Evolutionary conservation across 1,284 basidiomycete genomes (phyloP).

Genomic region (Tylopilus sp.): DNA sequence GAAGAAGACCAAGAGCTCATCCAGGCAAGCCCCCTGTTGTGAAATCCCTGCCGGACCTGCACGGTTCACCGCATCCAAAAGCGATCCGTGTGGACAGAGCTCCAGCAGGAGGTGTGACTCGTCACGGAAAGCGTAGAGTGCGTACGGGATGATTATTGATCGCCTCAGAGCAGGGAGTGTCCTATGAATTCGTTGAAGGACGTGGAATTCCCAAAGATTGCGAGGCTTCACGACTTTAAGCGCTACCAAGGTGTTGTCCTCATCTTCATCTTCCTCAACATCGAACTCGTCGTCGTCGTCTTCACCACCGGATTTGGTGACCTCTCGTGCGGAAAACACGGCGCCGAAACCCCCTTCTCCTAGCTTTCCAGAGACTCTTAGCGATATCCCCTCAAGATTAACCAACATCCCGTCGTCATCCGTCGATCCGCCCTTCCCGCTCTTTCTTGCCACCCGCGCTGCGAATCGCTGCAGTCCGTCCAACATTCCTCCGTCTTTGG

Average conservation of each 20-base stretch:
- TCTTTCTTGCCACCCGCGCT: conserved; percentile 47
- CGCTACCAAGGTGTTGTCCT: conserved; percentile 63
- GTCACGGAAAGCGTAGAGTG: conserved; percentile 79
- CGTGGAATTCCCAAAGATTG: conserved; percentile 90
- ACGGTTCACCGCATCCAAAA: conserved; percentile 90
- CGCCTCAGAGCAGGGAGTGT: conserved; percentile 55
- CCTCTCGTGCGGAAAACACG: conserved; percentile 79
- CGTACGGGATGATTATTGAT: conserved; percentile 71
- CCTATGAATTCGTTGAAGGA: conserved; percentile 74
- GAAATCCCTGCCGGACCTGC: conserved; percentile 64
- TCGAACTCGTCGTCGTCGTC: conserved; percentile 56
- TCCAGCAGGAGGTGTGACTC: conserved; percentile 90
- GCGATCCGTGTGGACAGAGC: conserved; percentile 85
- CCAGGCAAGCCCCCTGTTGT: conserved; percentile 77
- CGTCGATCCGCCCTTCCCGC: conserved; percentile 38
- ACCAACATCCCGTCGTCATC: conserved; percentile 44
- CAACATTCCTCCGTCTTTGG: conserved; percentile 54
- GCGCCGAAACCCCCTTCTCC: conserved; percentile 97
- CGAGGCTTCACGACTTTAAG: conserved; percentile 90
- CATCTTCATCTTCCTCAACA: conserved; percentile 54
- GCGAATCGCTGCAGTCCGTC: conserved; percentile 64
- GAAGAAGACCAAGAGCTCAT: conserved; percentile 93
- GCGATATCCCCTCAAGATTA: conserved; percentile 55
- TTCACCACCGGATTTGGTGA: conserved; percentile 35
- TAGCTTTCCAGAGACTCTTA: conserved; percentile 77